A percentile compares a stretch with the other conserved stretches of the same genome.
Evolutionary conservation across 2,329 filamentous ascomycete species (phyloP).

Genomic region (Penicillium occitanis): DNA sequence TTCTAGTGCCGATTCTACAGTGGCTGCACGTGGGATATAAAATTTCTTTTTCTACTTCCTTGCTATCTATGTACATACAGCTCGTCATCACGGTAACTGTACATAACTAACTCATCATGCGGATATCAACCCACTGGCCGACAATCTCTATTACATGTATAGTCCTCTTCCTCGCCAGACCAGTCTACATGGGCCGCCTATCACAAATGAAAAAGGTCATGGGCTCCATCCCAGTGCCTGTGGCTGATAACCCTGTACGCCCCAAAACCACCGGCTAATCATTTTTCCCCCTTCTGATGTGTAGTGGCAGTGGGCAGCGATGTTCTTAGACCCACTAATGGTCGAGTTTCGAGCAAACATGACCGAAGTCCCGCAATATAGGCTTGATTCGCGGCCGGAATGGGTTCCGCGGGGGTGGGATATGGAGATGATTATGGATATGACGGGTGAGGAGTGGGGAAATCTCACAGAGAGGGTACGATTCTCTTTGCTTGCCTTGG

Average conservation of each 20-base stretch:
- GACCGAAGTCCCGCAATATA: constrained; percentile 16
- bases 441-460: constrained; percentile 11
- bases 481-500: background rate
- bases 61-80: background rate
- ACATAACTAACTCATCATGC: background rate
- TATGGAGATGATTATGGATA: constrained; percentile 16
- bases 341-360: constrained; percentile 18
- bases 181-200: constrained; percentile 14
- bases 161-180: background rate
- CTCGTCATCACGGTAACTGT: background rate
- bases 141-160: background rate
- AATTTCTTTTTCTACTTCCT: background rate
- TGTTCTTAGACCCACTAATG: constrained; percentile 13
- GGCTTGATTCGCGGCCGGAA: constrained; percentile 9
- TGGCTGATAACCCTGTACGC: constrained; percentile 5
- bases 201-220: constrained; percentile 7
- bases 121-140: background rate
- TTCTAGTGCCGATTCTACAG: background rate
- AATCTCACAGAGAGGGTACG: constrained; percentile 5
- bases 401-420: constrained; percentile 10
- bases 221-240: constrained; percentile 11
- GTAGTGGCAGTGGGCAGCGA: background rate
- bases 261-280: too few relatives aligned
- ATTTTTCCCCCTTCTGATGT: too few relatives aligned
- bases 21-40: background rate